Evolutionary conservation across 257 asterid species (phyloP).

Genomic region (Solanum piurae): DNA sequence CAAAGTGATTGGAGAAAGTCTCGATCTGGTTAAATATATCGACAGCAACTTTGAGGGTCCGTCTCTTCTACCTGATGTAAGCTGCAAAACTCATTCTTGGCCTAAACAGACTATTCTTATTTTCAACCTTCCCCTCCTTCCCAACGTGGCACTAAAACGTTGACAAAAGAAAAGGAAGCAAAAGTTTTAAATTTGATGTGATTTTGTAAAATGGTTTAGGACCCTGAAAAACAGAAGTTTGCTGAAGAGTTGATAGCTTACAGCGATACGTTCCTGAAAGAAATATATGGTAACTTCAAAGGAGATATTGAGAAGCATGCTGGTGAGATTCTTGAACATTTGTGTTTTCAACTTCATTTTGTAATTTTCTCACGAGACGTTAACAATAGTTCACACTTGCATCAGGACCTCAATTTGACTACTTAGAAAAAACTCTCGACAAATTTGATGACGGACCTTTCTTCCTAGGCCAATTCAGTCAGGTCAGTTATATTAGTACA

Average conservation of each 20-base stretch:
- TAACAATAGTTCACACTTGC: background rate
- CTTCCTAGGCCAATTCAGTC: constrained; percentile 64
- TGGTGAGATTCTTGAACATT: constrained; percentile 10
- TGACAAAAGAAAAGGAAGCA: background rate
- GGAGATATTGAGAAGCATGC: constrained; percentile 35
- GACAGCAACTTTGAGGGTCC: constrained; percentile 54
- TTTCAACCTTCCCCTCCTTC: background rate
- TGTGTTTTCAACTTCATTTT: background rate
- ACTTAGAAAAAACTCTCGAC: constrained; percentile 43
- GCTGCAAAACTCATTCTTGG: background rate
- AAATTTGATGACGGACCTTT: constrained; percentile 49
- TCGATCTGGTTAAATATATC: constrained; percentile 43
- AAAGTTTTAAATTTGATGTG: background rate
- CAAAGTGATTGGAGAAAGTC: constrained; percentile 48
- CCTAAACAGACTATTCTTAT: background rate
- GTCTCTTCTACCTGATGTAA: constrained; percentile 36
- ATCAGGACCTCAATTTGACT: constrained; percentile 20
- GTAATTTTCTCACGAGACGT: background rate
- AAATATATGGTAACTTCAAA: constrained; percentile 18
- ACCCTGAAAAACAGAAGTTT: constrained; percentile 30
- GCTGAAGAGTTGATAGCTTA: constrained; percentile 51
- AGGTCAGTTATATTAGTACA: constrained; percentile 5
- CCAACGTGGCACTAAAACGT: background rate
- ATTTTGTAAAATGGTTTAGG: constrained; percentile 17
- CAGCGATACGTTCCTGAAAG: constrained; percentile 26